phyloP scores from a whole-genome alignment of 495 filamentous ascomycete species.

The Penicillium odoratum region DNA sequence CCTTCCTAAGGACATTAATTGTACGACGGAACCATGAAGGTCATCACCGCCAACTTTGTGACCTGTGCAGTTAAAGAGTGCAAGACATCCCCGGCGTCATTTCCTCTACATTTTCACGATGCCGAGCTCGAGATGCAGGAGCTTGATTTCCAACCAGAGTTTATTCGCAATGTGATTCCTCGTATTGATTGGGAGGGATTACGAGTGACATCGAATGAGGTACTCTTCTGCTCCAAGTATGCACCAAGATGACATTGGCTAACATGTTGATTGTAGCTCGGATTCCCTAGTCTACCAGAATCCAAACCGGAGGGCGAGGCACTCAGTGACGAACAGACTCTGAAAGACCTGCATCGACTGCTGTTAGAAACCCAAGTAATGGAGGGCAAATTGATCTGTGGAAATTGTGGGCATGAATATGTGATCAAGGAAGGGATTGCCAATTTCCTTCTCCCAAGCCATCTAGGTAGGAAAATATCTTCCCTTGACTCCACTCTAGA shows the following conservation, averaged over 20 bases:
- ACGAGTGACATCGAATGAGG: constrained; percentile 72
- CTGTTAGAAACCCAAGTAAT: constrained; percentile 87
- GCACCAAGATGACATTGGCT: not conserved
- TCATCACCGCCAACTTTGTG: constrained; percentile 95
- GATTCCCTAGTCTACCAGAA: constrained; percentile 74
- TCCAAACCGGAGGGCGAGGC: constrained; percentile 61
- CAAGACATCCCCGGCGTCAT: constrained; percentile 73
- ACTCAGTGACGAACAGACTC: constrained; percentile 58
- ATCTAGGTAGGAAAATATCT: constrained; percentile 62
- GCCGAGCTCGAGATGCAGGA: constrained; percentile 85
- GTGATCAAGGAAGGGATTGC: constrained; percentile 91
- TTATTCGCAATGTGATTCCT: constrained; percentile 79
- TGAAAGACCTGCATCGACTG: constrained; percentile 76
- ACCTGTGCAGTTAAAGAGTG: constrained; percentile 94
- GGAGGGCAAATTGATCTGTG: constrained; percentile 87
- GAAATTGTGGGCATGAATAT: constrained; percentile 90
- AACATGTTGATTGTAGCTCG: constrained; percentile 55
- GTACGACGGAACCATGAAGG: constrained; percentile 68
- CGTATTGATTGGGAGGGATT: constrained; percentile 87
- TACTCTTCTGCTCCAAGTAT: constrained; percentile 38
- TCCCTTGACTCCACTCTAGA: constrained; percentile 4
- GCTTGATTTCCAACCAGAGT: constrained; percentile 71
- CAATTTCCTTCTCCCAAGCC: constrained; percentile 92
- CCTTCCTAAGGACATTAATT: not conserved
- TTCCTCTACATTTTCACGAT: constrained; percentile 87